Evolutionary conservation across 75 land plant genomes (phyloP).

Genomic region (Ceratopteris richardii): DNA sequence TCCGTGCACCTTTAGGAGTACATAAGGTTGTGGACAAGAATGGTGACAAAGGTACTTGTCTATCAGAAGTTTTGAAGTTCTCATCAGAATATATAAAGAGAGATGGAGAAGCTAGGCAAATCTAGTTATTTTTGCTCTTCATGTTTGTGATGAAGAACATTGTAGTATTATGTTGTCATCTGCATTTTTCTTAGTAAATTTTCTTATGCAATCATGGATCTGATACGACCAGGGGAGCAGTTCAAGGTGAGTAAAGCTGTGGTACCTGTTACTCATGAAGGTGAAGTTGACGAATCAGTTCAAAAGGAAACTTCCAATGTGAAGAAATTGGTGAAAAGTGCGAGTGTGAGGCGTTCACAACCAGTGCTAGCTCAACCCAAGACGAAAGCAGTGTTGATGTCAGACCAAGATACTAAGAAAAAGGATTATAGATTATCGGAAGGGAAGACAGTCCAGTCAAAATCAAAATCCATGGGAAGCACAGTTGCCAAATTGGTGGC

Average conservation of each 20-base stretch:
- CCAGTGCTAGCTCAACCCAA: neutral
- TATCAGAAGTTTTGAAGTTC: too few species aligned
- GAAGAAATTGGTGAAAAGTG: slow-evolving; percentile 5
- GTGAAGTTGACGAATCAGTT: neutral
- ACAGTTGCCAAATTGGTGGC: slow-evolving; percentile 4
- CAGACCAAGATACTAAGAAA: neutral
- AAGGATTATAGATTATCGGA: neutral
- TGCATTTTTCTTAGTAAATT: too few species aligned
- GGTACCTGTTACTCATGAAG: neutral
- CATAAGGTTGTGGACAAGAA: neutral
- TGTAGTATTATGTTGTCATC: too few species aligned
- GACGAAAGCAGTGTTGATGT: neutral
- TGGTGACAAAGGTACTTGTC: too few species aligned
- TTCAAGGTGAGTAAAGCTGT: neutral
- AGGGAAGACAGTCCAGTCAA: neutral
- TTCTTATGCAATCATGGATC: too few species aligned
- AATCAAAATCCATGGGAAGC: neutral
- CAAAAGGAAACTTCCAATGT: neutral
- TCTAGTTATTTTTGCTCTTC: too few species aligned
- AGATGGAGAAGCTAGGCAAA: too few species aligned
- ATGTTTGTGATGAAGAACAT: too few species aligned
- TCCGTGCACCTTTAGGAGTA: neutral
- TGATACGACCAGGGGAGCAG: slow-evolving; percentile 1
- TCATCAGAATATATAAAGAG: too few species aligned
- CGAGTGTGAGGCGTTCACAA: neutral